Conservation (phyloP, 805 yeast species). For the Maudiozyma barnettii region DNA sequence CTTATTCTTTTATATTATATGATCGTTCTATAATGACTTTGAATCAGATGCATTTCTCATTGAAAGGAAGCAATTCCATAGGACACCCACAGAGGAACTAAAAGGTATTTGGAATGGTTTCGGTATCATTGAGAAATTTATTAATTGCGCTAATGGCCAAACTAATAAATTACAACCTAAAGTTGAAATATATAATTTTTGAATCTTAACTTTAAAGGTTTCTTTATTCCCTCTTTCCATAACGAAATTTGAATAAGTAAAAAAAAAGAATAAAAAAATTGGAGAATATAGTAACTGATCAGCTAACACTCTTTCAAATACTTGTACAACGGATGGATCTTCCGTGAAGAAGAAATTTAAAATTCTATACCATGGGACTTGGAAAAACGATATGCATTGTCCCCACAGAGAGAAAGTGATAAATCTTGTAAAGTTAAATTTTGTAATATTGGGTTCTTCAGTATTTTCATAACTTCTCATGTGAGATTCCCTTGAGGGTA, state of each 20-base stretch:
- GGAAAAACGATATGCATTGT: conserved; percentile 67
- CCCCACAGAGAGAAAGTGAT: conserved; percentile 86
- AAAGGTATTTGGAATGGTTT: conserved; percentile 79
- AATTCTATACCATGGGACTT: conserved; percentile 81
- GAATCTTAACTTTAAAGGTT: conserved; percentile 55
- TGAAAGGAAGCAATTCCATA: conserved; percentile 91
- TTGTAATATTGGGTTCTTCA: conserved; percentile 1
- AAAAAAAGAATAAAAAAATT: conserved; percentile 66
- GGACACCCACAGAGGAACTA: conserved; percentile 72
- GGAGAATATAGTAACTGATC: conserved; percentile 92
- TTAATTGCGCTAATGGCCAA: conserved; percentile 78
- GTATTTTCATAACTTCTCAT: not conserved
- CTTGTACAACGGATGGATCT: conserved; percentile 77
- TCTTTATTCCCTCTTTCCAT: conserved; percentile 64
- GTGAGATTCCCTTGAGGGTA: not conserved
- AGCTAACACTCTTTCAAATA: conserved; percentile 74
- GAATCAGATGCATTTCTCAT: conserved; percentile 53
- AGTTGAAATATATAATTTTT: conserved; percentile 57
- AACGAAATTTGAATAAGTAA: conserved; percentile 73
- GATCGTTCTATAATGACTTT: not conserved
- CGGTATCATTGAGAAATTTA: conserved; percentile 64
- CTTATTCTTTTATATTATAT: too few species aligned
- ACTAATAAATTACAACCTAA: conserved; percentile 57
- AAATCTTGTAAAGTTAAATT: conserved; percentile 59
- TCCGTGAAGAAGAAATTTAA: conserved; percentile 68